Base-by-base conservation (phyloP, 2,329 filamentous ascomycete genomes). In the Botrytis porri region DNA sequence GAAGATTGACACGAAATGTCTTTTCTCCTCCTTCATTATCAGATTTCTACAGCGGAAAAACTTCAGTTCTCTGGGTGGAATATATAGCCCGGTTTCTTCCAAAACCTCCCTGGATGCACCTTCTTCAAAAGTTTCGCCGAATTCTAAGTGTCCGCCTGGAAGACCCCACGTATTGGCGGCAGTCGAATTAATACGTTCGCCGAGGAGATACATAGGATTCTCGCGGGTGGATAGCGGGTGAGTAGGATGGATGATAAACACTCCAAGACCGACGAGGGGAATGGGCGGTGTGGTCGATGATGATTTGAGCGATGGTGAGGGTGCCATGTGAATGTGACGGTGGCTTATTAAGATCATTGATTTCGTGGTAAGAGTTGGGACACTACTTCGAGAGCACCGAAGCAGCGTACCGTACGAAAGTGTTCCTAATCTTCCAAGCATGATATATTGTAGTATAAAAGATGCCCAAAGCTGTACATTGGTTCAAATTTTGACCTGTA, bases 131-230 rank as follows among this genome's bases (percentile, higher is more conserved):
- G 84, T 84, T 79, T 95, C 93, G 75, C 87, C 87, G 73, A 88
- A 87, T 75, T 95, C 93, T 25, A 94, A 86, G 77, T 95, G 92
- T 0, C 93, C 93, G 37, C 93, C 93, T 0, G 93, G 92, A 16
- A 94, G 87, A 66, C 89, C 90, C 82, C 87, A 89, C 0, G 87
- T 89, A 1, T 88, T 89, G 10, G 74, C 61, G 7, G 75, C 76
- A 69, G 75, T 73, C 14, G 74, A 73, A 59, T 71, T 72, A 37
- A 75, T 66, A n/a, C 76, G 75, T 43, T 76, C 74, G 32, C 75
- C 76, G 1, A 77, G 51, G 7, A 77, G 70, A 62, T 76, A 77
- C 22, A 69, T 35, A 20, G 76, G 76, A 57, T 76, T 76, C n/a
- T 64, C 35, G n/a, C 54, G 39, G 0, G 76, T 75, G 59, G 62